A percentile compares a stretch with the other conserved stretches of the same genome.
Conservation (phyloP, 2,329 filamentous ascomycete genomes). For the Monilinia vaccinii-corymbosi region DNA sequence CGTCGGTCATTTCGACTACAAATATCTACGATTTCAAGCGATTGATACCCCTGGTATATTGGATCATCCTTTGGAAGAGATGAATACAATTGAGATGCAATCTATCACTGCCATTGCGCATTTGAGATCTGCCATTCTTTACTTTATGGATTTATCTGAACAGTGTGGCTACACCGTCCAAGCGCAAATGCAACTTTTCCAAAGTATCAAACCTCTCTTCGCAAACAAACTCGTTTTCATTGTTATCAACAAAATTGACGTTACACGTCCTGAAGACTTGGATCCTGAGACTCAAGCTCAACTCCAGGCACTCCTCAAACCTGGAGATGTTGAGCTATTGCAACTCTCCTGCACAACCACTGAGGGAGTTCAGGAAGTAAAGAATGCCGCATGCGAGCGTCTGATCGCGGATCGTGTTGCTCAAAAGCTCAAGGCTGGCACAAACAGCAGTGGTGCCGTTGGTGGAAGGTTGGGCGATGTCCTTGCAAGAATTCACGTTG, state of each 20-base stretch:
- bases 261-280: conserved; percentile 78
- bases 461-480: conserved; percentile 82
- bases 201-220: conserved; percentile 94
- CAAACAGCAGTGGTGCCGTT: conserved; percentile 63
- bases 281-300: conserved; percentile 69
- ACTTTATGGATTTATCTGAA: conserved; percentile 97
- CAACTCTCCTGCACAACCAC: conserved; percentile 92
- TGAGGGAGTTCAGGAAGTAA: conserved; percentile 88
- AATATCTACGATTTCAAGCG: conserved; percentile 81
- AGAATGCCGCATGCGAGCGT: conserved; percentile 89
- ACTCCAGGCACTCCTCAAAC: conserved; percentile 71
- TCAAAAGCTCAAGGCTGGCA: conserved; percentile 92
- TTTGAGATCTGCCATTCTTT: conserved; percentile 86
- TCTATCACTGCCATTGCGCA: conserved; percentile 96
- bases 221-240: conserved; percentile 96
- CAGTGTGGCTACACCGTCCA: conserved; percentile 91
- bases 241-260: conserved; percentile 97
- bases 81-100: conserved; percentile 99
- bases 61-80: conserved; percentile 95
- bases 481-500: conserved; percentile 90
- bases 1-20: conserved; percentile 96
- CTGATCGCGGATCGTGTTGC: conserved; percentile 88
- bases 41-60: conserved; percentile 98
- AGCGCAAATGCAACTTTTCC: conserved; percentile 90
- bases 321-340: conserved; percentile 83